Evolutionary conservation across 2,329 filamentous ascomycete species (phyloP).

Genomic region (Ophiocordyceps unilateralis): DNA sequence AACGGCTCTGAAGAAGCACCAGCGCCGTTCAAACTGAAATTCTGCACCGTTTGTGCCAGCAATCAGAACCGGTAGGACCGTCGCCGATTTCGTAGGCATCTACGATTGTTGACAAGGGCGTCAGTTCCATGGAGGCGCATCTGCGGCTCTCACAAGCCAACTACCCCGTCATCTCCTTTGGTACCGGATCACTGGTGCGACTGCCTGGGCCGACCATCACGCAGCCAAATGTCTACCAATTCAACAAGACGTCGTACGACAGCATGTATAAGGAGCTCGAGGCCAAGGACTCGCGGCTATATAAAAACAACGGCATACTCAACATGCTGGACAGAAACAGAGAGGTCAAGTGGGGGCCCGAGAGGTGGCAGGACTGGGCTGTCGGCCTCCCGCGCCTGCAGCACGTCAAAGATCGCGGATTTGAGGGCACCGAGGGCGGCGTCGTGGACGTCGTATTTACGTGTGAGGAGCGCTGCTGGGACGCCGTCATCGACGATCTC

Average conservation of each 20-base stretch:
- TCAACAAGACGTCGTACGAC: constrained; percentile 92
- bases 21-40: constrained; percentile 72
- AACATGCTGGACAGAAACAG: constrained; percentile 93
- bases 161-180: constrained; percentile 96
- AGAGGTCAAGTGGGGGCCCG: constrained; percentile 83
- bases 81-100: constrained; percentile 1
- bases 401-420: constrained; percentile 59
- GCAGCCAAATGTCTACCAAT: constrained; percentile 93
- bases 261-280: constrained; percentile 87
- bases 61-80: constrained; percentile 75
- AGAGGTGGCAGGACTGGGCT: constrained; percentile 96
- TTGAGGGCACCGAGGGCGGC: constrained; percentile 67
- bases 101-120: constrained; percentile 1
- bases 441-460: constrained; percentile 91
- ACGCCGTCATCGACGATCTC: constrained; percentile 88
- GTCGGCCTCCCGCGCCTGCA: constrained; percentile 70
- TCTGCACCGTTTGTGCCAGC: constrained; percentile 97
- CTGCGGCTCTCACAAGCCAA: constrained; percentile 69
- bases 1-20: constrained; percentile 31
- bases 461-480: constrained; percentile 96
- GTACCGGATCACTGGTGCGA: constrained; percentile 85
- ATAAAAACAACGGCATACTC: constrained; percentile 79
- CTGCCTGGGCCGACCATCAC: constrained; percentile 80
- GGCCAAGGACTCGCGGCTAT: constrained; percentile 70
- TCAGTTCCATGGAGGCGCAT: constrained; percentile 76